Evolutionary conservation across 2,329 filamentous ascomycete species (phyloP), one percentile per base, ranked within the genome.

Genomic region (Alternaria brassicae): DNA sequence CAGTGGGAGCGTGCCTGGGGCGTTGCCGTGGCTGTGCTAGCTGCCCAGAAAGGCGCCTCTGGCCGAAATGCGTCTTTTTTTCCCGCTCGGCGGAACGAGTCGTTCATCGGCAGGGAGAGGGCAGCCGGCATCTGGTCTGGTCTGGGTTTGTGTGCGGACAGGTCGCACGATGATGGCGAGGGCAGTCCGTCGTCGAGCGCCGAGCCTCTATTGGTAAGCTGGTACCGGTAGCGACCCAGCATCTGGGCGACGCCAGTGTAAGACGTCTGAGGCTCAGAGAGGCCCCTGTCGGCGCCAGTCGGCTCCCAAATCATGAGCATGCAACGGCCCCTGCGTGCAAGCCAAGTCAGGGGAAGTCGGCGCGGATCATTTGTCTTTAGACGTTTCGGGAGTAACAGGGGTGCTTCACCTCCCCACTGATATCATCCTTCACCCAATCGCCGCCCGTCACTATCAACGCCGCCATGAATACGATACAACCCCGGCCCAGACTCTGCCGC

Each of bases 291-390:
- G 44, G 53, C 59, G 50, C 53, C 45, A 55, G 42, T 41, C 27
- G 47, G 7, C 13, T 47, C 30, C 53, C 37, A 39, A 32, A 60
- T 36, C 32, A 40, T 34, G 13, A 48, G 21, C 21, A 41, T 37
- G 2, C 25, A 32, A 37, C 47, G 27, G 39, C 45, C 51, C 39
- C 45, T 12, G 49, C 36, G 42, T 36, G 13, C 56, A 40, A 60
- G 63, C 23, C 55, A 70, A 68, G 69, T 72, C 71, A 73, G 71
- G 71, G 71, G 71, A 61, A 65, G 53, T 17, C 40, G 55, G 48
- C 50, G 66, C 62, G 60, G 59, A 69, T 69, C 65, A 44, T 53
- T 64, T 52, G 62, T 58, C 55, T 54, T 56, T 55, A 56, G 52
- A 65, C 59, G 62, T 69, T 72, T 71, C 63, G 68, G 61, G 54